Base-by-base conservation (phyloP, 345 rosid species). In the Sapria himalayana region DNA sequence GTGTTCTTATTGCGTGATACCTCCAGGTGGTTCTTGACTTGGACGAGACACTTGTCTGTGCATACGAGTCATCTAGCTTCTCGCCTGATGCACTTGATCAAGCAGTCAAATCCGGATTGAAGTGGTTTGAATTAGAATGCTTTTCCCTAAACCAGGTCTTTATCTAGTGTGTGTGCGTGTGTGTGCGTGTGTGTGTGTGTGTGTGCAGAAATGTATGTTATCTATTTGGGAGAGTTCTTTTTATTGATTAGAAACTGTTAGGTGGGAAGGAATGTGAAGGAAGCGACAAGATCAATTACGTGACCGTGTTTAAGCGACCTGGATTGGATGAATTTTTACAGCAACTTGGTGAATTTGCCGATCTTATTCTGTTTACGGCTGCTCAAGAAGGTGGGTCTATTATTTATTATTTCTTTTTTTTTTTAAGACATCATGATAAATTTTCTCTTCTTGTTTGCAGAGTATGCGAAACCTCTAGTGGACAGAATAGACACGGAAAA, bases 41-140 rank as follows among this genome's bases (percentile, higher is more conserved):
- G 69, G 99, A 91, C 55, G 99, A 91, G 60, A 91, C 96, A 23
- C 68, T 91, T 37, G 81, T 91, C 20, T 80, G 96, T 39, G 92
- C 99, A 1, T 91, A 78, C 9, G 99, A 91, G 70, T 71, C 81
- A 0, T 73, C 85, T 5, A 80, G 82, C 55, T 54, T 91, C 37
- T 92, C 99, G 32, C 58, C 59, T 51, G 20, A 62, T 37, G 54
- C 78, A 7, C 74, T 76, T 2, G 61, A 48, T 48, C 80, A 73
- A 66, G 96, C 93, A 21, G 62, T 54, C 7, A 89, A 75, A 50
- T 72, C 80, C 5, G 89, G 96, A 16, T 46, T 91, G 59, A 69
- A 68, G 52, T 80, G 93, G 80, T 91, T 91, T 55, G 93, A 91
- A 54, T 52, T 91, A 4, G 85, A 91, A 57, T 91, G 95, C 19